Base-by-base conservation (phyloP, 208 protist species). In the Angomonas deanei region DNA sequence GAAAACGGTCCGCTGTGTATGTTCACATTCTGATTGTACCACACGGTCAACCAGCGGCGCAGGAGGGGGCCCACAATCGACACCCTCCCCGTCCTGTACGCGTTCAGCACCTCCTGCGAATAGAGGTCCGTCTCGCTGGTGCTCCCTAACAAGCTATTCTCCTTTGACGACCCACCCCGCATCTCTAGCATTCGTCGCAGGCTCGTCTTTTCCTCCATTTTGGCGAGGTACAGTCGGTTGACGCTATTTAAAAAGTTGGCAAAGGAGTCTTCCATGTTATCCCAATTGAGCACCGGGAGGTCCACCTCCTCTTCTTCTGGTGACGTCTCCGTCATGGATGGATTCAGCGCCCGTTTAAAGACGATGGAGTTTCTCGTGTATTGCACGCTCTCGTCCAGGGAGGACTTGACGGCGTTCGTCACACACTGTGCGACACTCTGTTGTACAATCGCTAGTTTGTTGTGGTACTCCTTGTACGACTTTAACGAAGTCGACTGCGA, bases 131-230 rank as follows among this genome's bases (percentile, higher is more conserved):
- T 65, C 26, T 73, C 65, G 38, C 78, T 47, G 50, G 33, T 66
- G 13, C 68, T 13, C 59, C 63, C 65, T 61, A 75, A 67, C 59
- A 75, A 69, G 19, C 75, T 69, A 60, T 80, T 80, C 0, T 68
- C 73, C 61, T 83, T 69, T 15, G 72, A 60, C 38, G 72, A 74
- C 26, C 75, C 66, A 10, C 74, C 57, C 53, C 75, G 80, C 48
- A 84, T 61, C 66, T 95, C 88, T 8, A 82, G 67, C 67, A 95
- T 80, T 39, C 86, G 88, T 8, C 85, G 76, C 48, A 92, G 80
- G 5, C 80, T 78, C 10, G 68, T 69, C 36, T 71, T 82, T 58
- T 66, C 53, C 27, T 66, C 61, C 1, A 88, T 64, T 31, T 70
- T 64, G 8, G 55, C 34, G 19, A 80, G 49, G 52, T 91, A 95